Percentiles rank a stretch among this genome's conserved stretches.
Conservation (phyloP, 495 filamentous ascomycete genomes). For the Aspergillus avenaceus region DNA sequence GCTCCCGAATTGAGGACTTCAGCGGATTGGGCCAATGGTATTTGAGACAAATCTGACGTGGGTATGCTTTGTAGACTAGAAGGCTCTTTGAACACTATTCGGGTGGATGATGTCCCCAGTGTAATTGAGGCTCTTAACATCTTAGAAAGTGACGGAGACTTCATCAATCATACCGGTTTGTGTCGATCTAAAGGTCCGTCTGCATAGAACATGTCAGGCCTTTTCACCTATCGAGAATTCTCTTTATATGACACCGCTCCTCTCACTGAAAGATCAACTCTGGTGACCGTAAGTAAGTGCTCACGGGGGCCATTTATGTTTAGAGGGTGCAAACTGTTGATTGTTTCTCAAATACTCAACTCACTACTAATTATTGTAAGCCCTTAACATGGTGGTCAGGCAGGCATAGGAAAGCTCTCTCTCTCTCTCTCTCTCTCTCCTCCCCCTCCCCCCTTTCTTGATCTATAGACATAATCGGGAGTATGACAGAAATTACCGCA, state of each 20-base stretch:
- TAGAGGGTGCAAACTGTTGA: no score
- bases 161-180: neutral
- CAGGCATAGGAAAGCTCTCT: neutral
- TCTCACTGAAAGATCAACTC: neutral
- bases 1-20: no score
- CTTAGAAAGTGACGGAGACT: neutral
- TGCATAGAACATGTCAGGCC: neutral
- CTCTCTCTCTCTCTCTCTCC: neutral
- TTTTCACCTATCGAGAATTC: neutral
- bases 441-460: neutral
- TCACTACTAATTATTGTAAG: no score
- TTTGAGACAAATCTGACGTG: no score
- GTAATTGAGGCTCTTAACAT: no score
- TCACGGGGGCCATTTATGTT: no score
- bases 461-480: neutral
- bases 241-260: neutral
- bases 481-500: slow-evolving; percentile 34
- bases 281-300: neutral
- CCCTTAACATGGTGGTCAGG: neutral
- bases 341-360: no score
- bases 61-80: no score
- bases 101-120: no score
- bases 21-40: no score
- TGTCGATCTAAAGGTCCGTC: neutral
- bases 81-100: no score